Conservation (phyloP, 164 flowering plant species). For the Vitis cinerea region DNA sequence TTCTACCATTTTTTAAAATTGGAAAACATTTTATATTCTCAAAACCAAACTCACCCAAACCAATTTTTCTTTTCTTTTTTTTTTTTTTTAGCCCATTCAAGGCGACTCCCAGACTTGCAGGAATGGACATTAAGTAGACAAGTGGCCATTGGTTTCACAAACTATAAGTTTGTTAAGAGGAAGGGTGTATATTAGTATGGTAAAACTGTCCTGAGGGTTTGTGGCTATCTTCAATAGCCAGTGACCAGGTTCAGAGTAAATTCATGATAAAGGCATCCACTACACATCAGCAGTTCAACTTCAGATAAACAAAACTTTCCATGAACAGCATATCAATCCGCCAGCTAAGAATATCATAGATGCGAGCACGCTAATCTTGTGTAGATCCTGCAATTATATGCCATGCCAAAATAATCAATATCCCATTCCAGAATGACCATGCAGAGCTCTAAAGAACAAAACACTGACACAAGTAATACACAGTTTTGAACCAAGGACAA, state of each 20-base stretch:
- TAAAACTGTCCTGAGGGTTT: slow-evolving; percentile 11
- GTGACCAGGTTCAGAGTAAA: slow-evolving; percentile 24
- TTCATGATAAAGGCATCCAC: slow-evolving; percentile 37
- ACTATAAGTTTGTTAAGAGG: slow-evolving; percentile 8
- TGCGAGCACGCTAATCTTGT: slow-evolving; percentile 81
- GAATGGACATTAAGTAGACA: slow-evolving; percentile 4
- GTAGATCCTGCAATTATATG: slow-evolving; percentile 83
- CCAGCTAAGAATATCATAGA: slow-evolving; percentile 83
- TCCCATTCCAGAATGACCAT: slow-evolving; percentile 28
- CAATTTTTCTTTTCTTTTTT: neutral
- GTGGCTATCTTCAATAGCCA: slow-evolving; percentile 31
- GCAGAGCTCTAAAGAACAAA: slow-evolving; percentile 24
- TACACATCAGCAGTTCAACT: slow-evolving; percentile 48
- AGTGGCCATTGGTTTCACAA: slow-evolving; percentile 4
- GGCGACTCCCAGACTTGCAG: neutral
- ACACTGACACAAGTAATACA: slow-evolving; percentile 11
- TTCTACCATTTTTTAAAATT: neutral
- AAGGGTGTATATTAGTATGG: neutral
- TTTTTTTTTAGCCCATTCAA: neutral
- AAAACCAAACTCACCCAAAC: neutral
- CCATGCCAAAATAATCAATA: slow-evolving; percentile 78
- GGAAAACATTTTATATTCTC: neutral
- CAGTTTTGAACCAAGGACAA: slow-evolving; percentile 6
- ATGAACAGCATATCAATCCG: slow-evolving; percentile 82
- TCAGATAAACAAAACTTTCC: slow-evolving; percentile 72